Conservation (phyloP, 139 green algal species). For the Chlamydomonas eustigma region DNA sequence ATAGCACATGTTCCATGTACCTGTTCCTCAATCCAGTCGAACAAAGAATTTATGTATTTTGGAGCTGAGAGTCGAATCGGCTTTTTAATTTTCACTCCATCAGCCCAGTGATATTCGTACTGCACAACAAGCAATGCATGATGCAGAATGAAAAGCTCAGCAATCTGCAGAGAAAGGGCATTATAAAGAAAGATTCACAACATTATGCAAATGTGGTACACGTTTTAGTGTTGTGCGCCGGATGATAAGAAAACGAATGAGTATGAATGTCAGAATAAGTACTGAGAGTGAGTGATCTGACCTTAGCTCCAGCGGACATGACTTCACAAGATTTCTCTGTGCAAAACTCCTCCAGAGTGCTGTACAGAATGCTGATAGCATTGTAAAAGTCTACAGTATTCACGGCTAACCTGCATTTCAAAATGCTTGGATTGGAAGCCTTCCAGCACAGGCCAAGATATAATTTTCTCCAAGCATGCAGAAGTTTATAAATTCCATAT, state of each 20-base stretch:
- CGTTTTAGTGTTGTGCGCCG: too few relatives aligned
- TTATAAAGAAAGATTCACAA: too few relatives aligned
- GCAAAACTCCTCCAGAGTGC: slow-evolving; percentile 91
- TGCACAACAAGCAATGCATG: too few relatives aligned
- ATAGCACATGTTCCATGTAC: too few relatives aligned
- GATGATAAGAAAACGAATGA: too few relatives aligned
- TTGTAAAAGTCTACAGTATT: slow-evolving; percentile 94
- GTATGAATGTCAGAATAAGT: too few relatives aligned
- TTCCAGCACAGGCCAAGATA: too few relatives aligned
- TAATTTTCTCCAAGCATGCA: slow-evolving; percentile 73
- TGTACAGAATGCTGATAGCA: slow-evolving; percentile 89
- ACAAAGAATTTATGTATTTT: slow-evolving; percentile 94
- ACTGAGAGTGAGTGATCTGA: too few relatives aligned
- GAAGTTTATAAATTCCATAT: not conserved
- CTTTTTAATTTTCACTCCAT: slow-evolving; percentile 91
- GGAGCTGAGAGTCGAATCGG: slow-evolving; percentile 87
- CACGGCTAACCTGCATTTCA: slow-evolving; percentile 53
- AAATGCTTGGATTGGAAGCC: too few relatives aligned
- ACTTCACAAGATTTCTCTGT: slow-evolving; percentile 82
- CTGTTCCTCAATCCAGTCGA: slow-evolving; percentile 96
- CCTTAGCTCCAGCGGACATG: slow-evolving; percentile 93
- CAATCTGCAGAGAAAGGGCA: too few relatives aligned
- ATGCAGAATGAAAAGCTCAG: too few relatives aligned
- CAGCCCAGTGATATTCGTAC: slow-evolving; percentile 98
- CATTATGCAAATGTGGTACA: too few relatives aligned